Base-by-base conservation (phyloP, 805 yeast species). In the Candida multigemmis region DNA sequence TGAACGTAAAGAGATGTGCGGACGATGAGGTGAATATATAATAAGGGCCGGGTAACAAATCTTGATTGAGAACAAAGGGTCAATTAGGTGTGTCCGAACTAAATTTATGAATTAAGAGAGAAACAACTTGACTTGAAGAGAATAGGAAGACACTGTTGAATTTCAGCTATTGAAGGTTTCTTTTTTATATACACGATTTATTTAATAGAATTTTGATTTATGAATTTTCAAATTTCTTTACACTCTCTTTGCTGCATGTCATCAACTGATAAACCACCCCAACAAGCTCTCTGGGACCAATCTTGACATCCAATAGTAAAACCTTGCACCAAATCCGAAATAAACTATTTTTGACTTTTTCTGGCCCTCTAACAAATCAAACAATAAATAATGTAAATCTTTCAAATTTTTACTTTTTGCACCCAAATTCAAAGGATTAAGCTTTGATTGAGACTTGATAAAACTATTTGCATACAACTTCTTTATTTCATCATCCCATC, bases 1-100 rank as follows among this genome's bases (percentile, higher is more conserved):
- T 72, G 80, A 65, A 69, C 67, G 73, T 66, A 46, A 44, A 41
- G 59, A 44, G 41, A 40, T n/a, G n/a, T n/a, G n/a, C n/a, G n/a
- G n/a, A n/a, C n/a, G n/a, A n/a, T n/a, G n/a, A n/a, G n/a, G n/a
- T n/a, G n/a, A n/a, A n/a, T n/a, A n/a, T n/a, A n/a, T n/a, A n/a
- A n/a, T n/a, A n/a, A n/a, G n/a, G n/a, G n/a, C n/a, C n/a, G n/a
- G n/a, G n/a, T n/a, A n/a, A n/a, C n/a, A n/a, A n/a, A n/a, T n/a
- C n/a, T n/a, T n/a, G n/a, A n/a, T n/a, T n/a, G n/a, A n/a, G n/a
- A n/a, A n/a, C n/a, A n/a, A n/a, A n/a, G n/a, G n/a, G n/a, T n/a
- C n/a, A n/a, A n/a, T n/a, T n/a, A n/a, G n/a, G n/a, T n/a, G n/a
- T n/a, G n/a, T n/a, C n/a, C n/a, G n/a, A n/a, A n/a, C n/a, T n/a